Evolutionary conservation across 768 basidiomycete genomes (phyloP).

Genomic region (Termitomyces sp.): DNA sequence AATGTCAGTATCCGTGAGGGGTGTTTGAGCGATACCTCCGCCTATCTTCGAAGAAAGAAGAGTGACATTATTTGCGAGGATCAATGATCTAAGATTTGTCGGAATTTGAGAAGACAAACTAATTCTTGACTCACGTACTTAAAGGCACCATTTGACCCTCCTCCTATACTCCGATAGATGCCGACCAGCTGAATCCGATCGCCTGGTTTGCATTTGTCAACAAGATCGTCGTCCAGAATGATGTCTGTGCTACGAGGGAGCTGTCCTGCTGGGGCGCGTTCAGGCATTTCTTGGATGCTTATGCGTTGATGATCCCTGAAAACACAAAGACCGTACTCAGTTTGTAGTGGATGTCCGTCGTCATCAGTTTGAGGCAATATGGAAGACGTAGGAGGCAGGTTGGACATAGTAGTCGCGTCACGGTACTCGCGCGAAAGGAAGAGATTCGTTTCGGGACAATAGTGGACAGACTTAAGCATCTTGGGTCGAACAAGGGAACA

Average conservation of each 20-base stretch:
- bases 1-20: constrained; percentile 90
- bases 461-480: constrained; percentile 96
- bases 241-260: constrained; percentile 95
- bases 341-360: constrained; percentile 80
- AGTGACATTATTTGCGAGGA: constrained; percentile 94
- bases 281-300: constrained; percentile 99
- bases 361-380: constrained; percentile 91
- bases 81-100: constrained; percentile 61
- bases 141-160: constrained; percentile 89
- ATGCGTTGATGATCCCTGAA: constrained; percentile 97
- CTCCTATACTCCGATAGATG: constrained; percentile 90
- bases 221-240: constrained; percentile 92
- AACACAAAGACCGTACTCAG: constrained; percentile 86
- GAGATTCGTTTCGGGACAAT: constrained; percentile 78
- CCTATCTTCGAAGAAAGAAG: constrained; percentile 92
- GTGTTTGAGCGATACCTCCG: constrained; percentile 90
- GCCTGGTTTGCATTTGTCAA: constrained; percentile 96
- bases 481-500: constrained; percentile 98
- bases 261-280: constrained; percentile 95
- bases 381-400: constrained; percentile 79
- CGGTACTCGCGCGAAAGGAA: constrained; percentile 91
- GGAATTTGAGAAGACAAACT: constrained; percentile 8
- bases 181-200: constrained; percentile 97
- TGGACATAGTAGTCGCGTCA: constrained; percentile 85
- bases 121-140: constrained; percentile 50